Evolutionary conservation across 2,329 filamentous ascomycete genomes (phyloP), one percentile per base, ranked within the genome.

Genomic region (Claviceps humidiphila): DNA sequence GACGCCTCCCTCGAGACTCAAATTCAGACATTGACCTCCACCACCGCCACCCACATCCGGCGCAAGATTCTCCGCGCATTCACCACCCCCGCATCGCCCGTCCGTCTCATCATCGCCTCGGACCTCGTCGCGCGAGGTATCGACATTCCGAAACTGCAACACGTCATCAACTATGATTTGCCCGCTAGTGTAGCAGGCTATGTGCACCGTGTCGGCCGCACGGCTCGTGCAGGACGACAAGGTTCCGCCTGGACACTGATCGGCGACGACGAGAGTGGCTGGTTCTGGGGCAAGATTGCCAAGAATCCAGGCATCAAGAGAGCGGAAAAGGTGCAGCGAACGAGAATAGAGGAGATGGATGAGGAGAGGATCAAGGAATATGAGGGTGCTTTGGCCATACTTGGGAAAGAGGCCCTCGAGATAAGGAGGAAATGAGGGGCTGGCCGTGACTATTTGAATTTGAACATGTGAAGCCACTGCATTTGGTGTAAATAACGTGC

Each of bases 141-240:
- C 26, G 91, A 97, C 66, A 75, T 95, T 13, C 80, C 81, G 1
- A 77, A 80, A 47, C 77, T 97, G 47, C 82, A 83, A 39, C 87
- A 95, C 63, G 89, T 97, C 47, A 74, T 97, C 68, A 96, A 95
- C 70, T 97, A 97, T 72, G 91, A 96, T 65, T 76, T 96, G 50
- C 91, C 91, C 0, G 77, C 81, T 4, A 90, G 84, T 61, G 72
- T 89, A 38, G 85, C 85, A 5, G 85, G 82, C 24, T 97, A 97
- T 61, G 82, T 97, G 4, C 93, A 97, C 66, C 84, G 93, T 42
- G 89, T 96, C 1, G 91, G 93, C 40, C 82, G 93, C 53, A 96
- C 91, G 1, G 91, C 91, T 0, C 78, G 90, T 64, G 93, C 88
- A 0, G 89, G 86, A 1, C 80, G 81, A 51, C 59, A 70, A 1